A percentile compares a stretch with the other conserved stretches of the same genome.
Evolutionary conservation across 768 basidiomycete genomes (phyloP).

Genomic region (Botryobasidium botryosum): DNA sequence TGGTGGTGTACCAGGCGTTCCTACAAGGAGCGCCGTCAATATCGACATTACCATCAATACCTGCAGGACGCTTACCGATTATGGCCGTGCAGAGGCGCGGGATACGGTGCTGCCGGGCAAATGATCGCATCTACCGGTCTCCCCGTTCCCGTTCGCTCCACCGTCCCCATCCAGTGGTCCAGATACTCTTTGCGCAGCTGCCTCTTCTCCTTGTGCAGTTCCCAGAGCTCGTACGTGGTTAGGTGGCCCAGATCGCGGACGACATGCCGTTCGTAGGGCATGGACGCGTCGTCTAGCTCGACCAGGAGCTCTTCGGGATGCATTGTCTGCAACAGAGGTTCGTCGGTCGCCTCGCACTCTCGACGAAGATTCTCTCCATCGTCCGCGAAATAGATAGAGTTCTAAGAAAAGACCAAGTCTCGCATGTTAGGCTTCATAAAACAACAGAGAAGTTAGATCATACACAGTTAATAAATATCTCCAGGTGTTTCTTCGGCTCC

Average conservation of each 20-base stretch:
- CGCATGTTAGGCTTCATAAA: no score
- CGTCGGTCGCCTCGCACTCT: constrained; percentile 22
- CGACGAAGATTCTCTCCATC: constrained; percentile 28
- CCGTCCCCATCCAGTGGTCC: constrained; percentile 43
- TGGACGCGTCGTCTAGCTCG: background rate
- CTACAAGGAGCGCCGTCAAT: constrained; percentile 19
- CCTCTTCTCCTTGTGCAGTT: constrained; percentile 35
- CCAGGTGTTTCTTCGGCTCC: constrained; percentile 36
- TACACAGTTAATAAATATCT: constrained; percentile 29
- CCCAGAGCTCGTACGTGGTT: constrained; percentile 50
- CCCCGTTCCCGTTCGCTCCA: constrained; percentile 38
- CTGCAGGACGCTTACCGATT: constrained; percentile 23
- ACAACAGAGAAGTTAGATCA: constrained; percentile 11
- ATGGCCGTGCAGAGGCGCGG: constrained; percentile 46
- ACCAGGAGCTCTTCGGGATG: constrained; percentile 12
- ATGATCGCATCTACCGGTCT: constrained; percentile 66
- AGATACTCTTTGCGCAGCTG: constrained; percentile 39
- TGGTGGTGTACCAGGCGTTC: constrained; percentile 34
- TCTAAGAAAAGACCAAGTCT: no score
- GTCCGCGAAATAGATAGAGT: constrained; percentile 30
- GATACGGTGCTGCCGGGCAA: constrained; percentile 39
- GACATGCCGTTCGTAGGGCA: background rate
- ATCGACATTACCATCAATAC: background rate
- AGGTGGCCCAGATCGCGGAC: constrained; percentile 9
- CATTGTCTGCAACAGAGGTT: constrained; percentile 40